A percentile compares a stretch with the other conserved stretches of the same genome.
These are phyloP conservation scores for Saccharomycopsis selenospora DNA, from an alignment of 805 yeast species.

Conservation along the genomic window DNA sequence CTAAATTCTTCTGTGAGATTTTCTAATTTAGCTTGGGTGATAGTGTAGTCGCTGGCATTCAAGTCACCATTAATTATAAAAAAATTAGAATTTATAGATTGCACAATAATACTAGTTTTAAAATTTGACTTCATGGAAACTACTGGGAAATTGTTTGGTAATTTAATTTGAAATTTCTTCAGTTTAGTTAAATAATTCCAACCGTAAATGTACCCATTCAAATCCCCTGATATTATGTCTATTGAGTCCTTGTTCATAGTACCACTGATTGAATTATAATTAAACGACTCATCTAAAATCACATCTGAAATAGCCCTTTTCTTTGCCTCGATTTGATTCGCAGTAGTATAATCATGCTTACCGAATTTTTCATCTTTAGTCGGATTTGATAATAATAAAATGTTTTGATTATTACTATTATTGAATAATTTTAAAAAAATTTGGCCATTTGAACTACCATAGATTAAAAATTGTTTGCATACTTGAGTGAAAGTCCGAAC, in stretches of 20 bases:
- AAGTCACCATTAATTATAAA: constrained; percentile 4
- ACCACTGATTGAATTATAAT: neutral
- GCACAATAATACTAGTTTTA: constrained; percentile 8
- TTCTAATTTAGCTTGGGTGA: neutral
- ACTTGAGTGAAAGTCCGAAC: constrained; percentile 3
- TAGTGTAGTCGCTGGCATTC: neutral
- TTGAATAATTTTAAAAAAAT: constrained; percentile 12
- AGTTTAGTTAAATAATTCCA: constrained; percentile 11
- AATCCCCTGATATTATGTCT: constrained; percentile 18
- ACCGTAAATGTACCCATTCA: constrained; percentile 13
- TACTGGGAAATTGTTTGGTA: constrained; percentile 9
- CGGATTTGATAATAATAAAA: neutral
- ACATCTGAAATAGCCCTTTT: neutral
- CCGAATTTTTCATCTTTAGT: neutral
- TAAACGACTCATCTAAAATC: neutral
- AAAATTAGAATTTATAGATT: constrained; percentile 8
- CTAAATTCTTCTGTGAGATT: too few species aligned
- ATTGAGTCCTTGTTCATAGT: neutral
- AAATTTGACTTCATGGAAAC: constrained; percentile 13
- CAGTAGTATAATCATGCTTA: neutral
- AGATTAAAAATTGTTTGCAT: constrained; percentile 7
- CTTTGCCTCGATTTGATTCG: neutral
- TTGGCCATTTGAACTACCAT: constrained; percentile 12
- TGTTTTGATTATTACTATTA: neutral
- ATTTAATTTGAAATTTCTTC: constrained; percentile 6